Evolutionary conservation across 73 alveolate species (phyloP), one percentile per base, ranked within the genome.

Genomic region (Tetrahymena thermophila): DNA sequence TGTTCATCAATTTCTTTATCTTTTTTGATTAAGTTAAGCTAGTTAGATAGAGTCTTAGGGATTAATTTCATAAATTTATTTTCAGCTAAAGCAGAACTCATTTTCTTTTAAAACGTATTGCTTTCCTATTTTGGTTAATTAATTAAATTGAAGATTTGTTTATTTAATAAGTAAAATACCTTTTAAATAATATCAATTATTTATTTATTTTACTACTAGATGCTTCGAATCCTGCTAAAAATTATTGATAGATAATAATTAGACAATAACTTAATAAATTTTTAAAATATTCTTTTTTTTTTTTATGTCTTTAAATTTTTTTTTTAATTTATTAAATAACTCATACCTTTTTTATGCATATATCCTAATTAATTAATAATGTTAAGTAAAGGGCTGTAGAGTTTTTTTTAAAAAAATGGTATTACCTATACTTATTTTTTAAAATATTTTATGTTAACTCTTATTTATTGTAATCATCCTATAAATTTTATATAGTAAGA

Each of bases 51-150:
- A 8, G 89, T 71, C 89, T 71, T 71, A 19, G 89, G 89, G 4
- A 71, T 17, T 71, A 71, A 11, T 31, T 71, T 71, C 89, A 71
- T 71, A 31, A 71, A 71, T 71, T 71, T 71, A 19, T 71, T 71
- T 71, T 71, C 89, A 71, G 89, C 89, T 71, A 71, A n/a, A 23
- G 89, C 89, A 71, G 89, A 71, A 71, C 89, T 71, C 89, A 71
- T 71, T 71, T 71, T 71, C 35, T 71, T 71, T 28, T 50, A 50
- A 50, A 50, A 50, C 83, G 83, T 50, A 50, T 50, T 50, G 31
- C 83, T 21, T 50, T 50, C 15, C 83, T 50, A 50, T 19, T 9
- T 42, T 42, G 11, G 15, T 50, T 50, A 50, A 50, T 50, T 50
- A 10, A 50, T 50, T 50, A 50, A 50, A 50, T 50, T 50, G 83